phyloP scores from a whole-genome alignment of 768 basidiomycete genomes.

The Naganishia vaughanmartiniae region DNA sequence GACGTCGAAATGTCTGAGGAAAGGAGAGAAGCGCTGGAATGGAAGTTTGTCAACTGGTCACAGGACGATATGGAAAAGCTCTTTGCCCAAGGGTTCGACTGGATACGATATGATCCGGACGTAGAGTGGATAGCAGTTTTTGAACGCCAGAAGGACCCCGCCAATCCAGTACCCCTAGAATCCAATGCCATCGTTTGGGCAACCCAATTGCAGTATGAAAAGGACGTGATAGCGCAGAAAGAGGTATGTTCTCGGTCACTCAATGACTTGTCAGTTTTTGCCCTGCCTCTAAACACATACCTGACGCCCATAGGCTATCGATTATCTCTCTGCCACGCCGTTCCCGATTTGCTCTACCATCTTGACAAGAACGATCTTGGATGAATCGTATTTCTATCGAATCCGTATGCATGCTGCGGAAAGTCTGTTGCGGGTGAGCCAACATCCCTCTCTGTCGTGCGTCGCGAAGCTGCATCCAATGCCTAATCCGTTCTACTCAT shows the following conservation, averaged over 20 bases:
- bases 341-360: constrained; percentile 59
- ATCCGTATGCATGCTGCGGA: constrained; percentile 91
- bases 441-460: background rate
- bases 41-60: constrained; percentile 97
- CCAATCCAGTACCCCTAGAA: background rate
- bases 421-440: constrained; percentile 72
- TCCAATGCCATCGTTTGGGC: constrained; percentile 90
- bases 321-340: constrained; percentile 62
- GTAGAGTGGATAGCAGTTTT: constrained; percentile 97
- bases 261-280: background rate
- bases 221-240: constrained; percentile 94
- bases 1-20: constrained; percentile 53
- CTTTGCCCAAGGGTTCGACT: constrained; percentile 96
- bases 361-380: constrained; percentile 86
- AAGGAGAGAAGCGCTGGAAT: constrained; percentile 54
- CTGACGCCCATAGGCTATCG: constrained; percentile 69
- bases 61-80: constrained; percentile 91
- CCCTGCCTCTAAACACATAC: constrained; percentile 15
- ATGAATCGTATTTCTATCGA: constrained; percentile 92
- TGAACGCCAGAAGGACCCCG: constrained; percentile 55
- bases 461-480: background rate
- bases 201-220: constrained; percentile 86
- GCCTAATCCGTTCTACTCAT: background rate
- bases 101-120: constrained; percentile 98
- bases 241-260: constrained; percentile 68